Evolutionary conservation across 164 flowering plant genomes (phyloP).

Genomic region (Vitis rotundifolia): DNA sequence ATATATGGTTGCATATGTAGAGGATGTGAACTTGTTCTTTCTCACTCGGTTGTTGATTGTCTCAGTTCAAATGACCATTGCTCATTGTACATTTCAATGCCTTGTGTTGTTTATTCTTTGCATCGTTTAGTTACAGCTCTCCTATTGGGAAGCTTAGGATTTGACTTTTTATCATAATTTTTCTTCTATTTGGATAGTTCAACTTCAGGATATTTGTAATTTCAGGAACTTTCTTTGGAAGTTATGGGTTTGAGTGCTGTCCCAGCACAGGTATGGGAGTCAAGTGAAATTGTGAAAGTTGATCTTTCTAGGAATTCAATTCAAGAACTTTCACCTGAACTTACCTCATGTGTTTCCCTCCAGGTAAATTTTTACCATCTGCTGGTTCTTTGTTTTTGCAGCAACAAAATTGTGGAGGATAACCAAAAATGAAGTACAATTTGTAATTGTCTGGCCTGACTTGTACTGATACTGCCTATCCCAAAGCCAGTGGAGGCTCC

Average conservation of each 20-base stretch:
- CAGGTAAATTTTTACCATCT: slow-evolving; percentile 51
- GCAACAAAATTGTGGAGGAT: neutral
- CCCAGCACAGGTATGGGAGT: slow-evolving; percentile 82
- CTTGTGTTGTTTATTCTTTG: neutral
- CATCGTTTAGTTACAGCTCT: neutral
- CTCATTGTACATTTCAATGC: neutral
- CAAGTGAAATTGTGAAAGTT: slow-evolving; percentile 67
- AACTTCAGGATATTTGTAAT: slow-evolving; percentile 13
- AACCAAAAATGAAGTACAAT: neutral
- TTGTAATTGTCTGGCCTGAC: neutral
- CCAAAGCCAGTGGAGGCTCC: neutral
- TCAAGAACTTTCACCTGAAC: slow-evolving; percentile 70
- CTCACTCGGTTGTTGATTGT: too few relatives aligned
- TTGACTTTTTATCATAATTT: neutral
- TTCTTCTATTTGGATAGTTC: neutral
- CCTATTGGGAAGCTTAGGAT: neutral
- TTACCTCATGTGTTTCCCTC: slow-evolving; percentile 64
- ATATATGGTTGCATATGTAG: neutral
- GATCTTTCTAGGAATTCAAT: slow-evolving; percentile 83
- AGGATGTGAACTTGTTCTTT: too few relatives aligned
- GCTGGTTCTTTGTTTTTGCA: neutral
- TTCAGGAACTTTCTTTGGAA: slow-evolving; percentile 77
- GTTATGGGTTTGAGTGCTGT: slow-evolving; percentile 63
- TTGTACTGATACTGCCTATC: neutral
- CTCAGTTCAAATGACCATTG: too few relatives aligned